Evolutionary conservation across 2,329 filamentous ascomycete genomes (phyloP).

Genomic region (Penicillium sp.): DNA sequence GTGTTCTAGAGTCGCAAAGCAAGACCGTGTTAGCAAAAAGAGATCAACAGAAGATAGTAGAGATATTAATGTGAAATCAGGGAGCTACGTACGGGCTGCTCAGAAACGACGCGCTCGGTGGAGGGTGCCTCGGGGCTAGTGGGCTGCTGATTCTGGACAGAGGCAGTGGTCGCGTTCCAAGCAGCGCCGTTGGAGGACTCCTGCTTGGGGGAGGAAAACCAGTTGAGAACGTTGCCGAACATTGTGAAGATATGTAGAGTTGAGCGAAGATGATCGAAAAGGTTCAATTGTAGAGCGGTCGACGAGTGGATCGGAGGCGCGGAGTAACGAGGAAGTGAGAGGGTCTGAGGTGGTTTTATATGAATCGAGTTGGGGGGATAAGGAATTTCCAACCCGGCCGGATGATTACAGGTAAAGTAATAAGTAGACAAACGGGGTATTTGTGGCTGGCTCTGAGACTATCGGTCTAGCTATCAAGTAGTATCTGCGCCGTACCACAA

Average conservation of each 20-base stretch:
- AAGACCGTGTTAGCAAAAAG: not conserved
- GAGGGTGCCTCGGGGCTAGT: conserved; percentile 31
- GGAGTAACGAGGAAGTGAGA: not conserved
- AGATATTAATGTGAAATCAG: no score
- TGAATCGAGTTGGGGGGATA: not conserved
- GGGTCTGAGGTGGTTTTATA: conserved; percentile 8
- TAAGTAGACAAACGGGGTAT: not conserved
- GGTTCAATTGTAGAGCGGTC: not conserved
- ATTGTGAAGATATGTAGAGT: conserved; percentile 14
- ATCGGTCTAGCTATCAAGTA: not conserved
- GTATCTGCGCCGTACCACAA: no score
- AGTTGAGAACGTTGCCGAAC: conserved; percentile 29
- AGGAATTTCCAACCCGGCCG: not conserved
- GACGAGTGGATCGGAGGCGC: not conserved
- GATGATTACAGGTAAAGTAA: not conserved
- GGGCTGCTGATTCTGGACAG: conserved; percentile 33
- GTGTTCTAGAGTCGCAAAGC: conserved; percentile 18
- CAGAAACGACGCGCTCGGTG: conserved; percentile 23
- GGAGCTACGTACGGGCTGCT: conserved; percentile 32
- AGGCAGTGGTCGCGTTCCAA: conserved; percentile 28
- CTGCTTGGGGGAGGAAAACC: conserved; percentile 33
- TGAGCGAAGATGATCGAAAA: not conserved
- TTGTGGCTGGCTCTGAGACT: not conserved
- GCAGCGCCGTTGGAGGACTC: conserved; percentile 18
- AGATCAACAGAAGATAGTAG: no score